Conservation (phyloP, 2,329 filamentous ascomycete genomes). For the Alternaria solani region DNA sequence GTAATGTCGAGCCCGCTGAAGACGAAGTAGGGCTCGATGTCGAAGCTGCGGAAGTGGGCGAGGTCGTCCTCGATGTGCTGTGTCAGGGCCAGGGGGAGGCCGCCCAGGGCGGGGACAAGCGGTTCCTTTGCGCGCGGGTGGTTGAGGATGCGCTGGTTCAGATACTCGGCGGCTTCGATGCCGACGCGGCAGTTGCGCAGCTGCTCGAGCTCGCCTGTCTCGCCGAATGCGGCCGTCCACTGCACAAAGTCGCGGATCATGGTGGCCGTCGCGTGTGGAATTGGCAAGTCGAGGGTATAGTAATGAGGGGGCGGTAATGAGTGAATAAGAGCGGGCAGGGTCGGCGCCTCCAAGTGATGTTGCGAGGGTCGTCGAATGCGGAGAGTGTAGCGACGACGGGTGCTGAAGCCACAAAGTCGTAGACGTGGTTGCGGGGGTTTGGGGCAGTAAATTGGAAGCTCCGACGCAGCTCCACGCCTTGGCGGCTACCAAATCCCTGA, state of each 20-base stretch:
- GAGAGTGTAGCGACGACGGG: conserved; percentile 4
- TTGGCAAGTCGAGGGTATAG: neutral
- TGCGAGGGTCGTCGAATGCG: neutral
- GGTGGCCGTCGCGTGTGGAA: conserved; percentile 30
- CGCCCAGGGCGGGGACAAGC: conserved; percentile 87
- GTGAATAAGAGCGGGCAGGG: neutral
- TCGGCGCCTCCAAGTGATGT: neutral
- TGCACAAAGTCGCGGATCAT: conserved; percentile 62
- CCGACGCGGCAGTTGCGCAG: conserved; percentile 79
- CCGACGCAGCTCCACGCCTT: conserved; percentile 18
- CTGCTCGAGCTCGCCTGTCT: conserved; percentile 70
- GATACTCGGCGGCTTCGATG: conserved; percentile 89
- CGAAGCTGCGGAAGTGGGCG: conserved; percentile 71
- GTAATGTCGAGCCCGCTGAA: conserved; percentile 88
- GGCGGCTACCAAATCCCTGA: conserved; percentile 19
- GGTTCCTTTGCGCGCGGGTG: conserved; percentile 73
- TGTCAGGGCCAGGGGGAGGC: conserved; percentile 80
- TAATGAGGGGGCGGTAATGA: conserved; percentile 2
- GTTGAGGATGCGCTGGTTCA: conserved; percentile 73
- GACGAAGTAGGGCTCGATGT: conserved; percentile 83
- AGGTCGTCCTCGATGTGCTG: conserved; percentile 79
- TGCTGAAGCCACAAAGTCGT: neutral
- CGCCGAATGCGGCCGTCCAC: conserved; percentile 63
- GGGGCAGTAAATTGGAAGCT: conserved; percentile 25
- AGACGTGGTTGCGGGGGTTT: conserved; percentile 12